Conservation (phyloP, 2,329 filamentous ascomycete species). For the Ophiostoma quercus region DNA sequence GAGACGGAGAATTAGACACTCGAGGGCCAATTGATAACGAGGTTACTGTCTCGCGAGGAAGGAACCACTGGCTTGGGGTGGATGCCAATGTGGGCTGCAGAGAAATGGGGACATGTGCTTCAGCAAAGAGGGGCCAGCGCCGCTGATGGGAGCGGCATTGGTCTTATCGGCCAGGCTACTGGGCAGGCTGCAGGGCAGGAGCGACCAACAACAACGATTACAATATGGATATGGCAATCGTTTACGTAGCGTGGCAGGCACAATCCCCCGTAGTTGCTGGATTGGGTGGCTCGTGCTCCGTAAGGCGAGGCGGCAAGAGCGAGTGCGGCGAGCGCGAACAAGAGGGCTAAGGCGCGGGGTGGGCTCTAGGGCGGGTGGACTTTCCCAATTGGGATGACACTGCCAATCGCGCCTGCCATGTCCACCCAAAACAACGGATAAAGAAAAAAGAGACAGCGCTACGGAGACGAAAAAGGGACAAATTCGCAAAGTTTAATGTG, state of each 20-base stretch:
- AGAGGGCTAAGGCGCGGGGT: slow-evolving; percentile 2
- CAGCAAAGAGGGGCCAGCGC: not conserved
- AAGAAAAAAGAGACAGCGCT: slow-evolving; percentile 2
- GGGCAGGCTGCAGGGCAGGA: slow-evolving; percentile 4
- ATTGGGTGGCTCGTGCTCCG: slow-evolving; percentile 1
- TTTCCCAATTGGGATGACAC: not conserved
- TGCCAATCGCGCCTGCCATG: slow-evolving; percentile 6
- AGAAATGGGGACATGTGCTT: not conserved
- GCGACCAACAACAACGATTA: not conserved
- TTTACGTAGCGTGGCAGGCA: slow-evolving; percentile 5
- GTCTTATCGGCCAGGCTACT: slow-evolving; percentile 1
- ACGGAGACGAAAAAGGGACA: not conserved
- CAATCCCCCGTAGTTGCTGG: not conserved
- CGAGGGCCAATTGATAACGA: not conserved
- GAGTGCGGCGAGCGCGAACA: slow-evolving; percentile 3
- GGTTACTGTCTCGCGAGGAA: not conserved
- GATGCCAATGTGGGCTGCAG: slow-evolving; percentile 8
- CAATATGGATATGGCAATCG: slow-evolving; percentile 9
- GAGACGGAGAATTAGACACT: too few relatives aligned
- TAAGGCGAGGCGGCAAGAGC: slow-evolving; percentile 12
- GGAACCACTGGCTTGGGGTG: not conserved
- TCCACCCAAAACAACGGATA: not conserved
- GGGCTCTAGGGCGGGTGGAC: not conserved
- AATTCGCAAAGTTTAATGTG: not conserved
- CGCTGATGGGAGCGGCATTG: not conserved